Evolutionary conservation across 1,284 basidiomycete species (phyloP).

Genomic region (Cutaneotrichosporon cyanovorans): DNA sequence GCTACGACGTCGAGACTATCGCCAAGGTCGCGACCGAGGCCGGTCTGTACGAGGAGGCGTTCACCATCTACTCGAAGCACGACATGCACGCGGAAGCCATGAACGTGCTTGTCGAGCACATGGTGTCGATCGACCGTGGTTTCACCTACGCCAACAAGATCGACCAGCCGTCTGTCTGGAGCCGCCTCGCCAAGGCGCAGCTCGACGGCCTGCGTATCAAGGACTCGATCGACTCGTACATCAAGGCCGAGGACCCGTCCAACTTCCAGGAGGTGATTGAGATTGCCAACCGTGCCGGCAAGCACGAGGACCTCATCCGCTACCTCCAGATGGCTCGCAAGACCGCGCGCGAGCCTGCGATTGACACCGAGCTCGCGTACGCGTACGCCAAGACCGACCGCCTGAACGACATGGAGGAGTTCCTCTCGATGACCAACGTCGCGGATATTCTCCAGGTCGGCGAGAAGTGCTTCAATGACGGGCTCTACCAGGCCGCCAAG

Average conservation of each 20-base stretch:
- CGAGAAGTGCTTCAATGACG: slow-evolving; percentile 99
- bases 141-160: slow-evolving; percentile 95
- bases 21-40: slow-evolving; percentile 96
- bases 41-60: slow-evolving; percentile 91
- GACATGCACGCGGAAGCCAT: slow-evolving; percentile 90
- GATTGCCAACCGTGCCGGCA: slow-evolving; percentile 90
- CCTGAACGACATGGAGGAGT: slow-evolving; percentile 99
- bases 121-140: slow-evolving; percentile 95
- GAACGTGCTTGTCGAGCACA: slow-evolving; percentile 95
- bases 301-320: slow-evolving; percentile 95
- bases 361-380: slow-evolving; percentile 95
- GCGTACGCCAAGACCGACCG: slow-evolving; percentile 96
- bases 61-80: slow-evolving; percentile 94
- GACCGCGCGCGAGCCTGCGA: slow-evolving; percentile 90
- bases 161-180: slow-evolving; percentile 95
- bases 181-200: slow-evolving; percentile 95
- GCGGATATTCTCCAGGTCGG: slow-evolving; percentile 93
- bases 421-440: slow-evolving; percentile 97
- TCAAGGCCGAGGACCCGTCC: slow-evolving; percentile 93
- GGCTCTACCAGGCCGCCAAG: slow-evolving; percentile 94
- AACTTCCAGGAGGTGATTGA: slow-evolving; percentile 97
- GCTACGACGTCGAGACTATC: slow-evolving; percentile 92
- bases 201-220: slow-evolving; percentile 97
- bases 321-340: slow-evolving; percentile 99
- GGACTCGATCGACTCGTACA: slow-evolving; percentile 98